Evolutionary conservation across 169 alveolate genomes (phyloP).

Genomic region (Cryptosporidium meleagridis): DNA sequence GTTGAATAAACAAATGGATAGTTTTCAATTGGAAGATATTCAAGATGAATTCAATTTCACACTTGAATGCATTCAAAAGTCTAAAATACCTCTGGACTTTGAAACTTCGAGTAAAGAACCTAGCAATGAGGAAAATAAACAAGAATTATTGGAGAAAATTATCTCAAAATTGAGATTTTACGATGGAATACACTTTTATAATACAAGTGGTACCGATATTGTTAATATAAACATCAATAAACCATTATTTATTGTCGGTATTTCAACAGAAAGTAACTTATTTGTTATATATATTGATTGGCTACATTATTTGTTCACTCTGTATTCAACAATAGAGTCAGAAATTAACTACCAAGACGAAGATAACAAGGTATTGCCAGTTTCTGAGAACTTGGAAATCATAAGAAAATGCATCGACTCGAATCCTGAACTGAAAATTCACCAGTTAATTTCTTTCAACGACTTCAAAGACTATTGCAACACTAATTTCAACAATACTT

Average conservation of each 20-base stretch:
- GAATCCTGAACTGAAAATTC: not conserved
- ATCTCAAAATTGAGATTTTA: not conserved
- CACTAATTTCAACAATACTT: not conserved
- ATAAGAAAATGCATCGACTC: conserved; percentile 2
- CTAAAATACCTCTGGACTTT: not conserved
- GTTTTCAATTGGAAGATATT: not conserved
- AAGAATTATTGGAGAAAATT: not conserved
- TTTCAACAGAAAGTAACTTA: not conserved
- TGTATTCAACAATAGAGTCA: not conserved
- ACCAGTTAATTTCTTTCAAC: not conserved
- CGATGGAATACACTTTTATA: not conserved
- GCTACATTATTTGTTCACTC: conserved; percentile 40
- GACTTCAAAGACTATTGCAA: not conserved
- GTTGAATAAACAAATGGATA: no score
- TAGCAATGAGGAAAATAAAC: not conserved
- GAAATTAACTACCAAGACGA: not conserved
- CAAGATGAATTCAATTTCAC: not conserved
- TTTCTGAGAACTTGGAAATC: conserved; percentile 18
- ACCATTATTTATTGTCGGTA: conserved; percentile 13
- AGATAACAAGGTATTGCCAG: not conserved
- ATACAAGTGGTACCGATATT: no score
- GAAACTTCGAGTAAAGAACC: not conserved
- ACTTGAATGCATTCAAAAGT: not conserved
- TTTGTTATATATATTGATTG: conserved; percentile 29
- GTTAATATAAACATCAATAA: not conserved